Evolutionary conservation across 345 rosid genomes (phyloP), one percentile per base, ranked within the genome.

Genomic region (Eucalyptus leucophloia): DNA sequence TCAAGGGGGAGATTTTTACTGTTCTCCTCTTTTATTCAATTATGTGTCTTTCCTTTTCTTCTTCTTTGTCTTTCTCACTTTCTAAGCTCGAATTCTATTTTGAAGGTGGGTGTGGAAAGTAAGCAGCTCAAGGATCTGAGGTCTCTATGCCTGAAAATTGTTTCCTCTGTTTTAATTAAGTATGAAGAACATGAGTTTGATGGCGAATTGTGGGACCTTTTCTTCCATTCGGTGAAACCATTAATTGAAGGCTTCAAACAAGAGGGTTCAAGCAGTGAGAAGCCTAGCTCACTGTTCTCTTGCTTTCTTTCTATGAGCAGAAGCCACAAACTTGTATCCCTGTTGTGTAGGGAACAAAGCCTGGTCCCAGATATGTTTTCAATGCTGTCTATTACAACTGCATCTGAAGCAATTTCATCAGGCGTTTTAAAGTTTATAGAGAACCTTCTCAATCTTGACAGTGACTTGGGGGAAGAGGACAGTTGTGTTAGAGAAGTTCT

Each of bases 241-340:
- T 93, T 97, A 91, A 93, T 96, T 87, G 90, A 93, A 91, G 94
- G 93, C 90, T 97, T 98, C 93, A 96, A 95, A 96, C 95, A 94
- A 89, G 98, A 96, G 91, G 97, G 99, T 89, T 95, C 99, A 89
- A 98, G 99, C 89, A 98, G 99, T 83, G 96, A 96, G 94, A 98
- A 94, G 93, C 97, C 98, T 62, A 98, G 99, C 91, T 95, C 99
- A 32, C 91, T 98, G 90, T 96, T 98, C 90, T 96, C 96, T 69
- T 96, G 98, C 94, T 96, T 98, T 93, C 89, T 96, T 93, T 95
- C 99, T n/a, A 98, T 98, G 98, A 98, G 99, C 92, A 93, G 92
- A 91, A 95, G 96, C 93, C 92, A 83, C 90, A 91, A 91, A 77
- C 98, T 96, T 5, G 95, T 96, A 32, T 89, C 95, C 30, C 92